phyloP scores from a whole-genome alignment of 208 protist genomes.

The Acanthamoeba royreba region DNA sequence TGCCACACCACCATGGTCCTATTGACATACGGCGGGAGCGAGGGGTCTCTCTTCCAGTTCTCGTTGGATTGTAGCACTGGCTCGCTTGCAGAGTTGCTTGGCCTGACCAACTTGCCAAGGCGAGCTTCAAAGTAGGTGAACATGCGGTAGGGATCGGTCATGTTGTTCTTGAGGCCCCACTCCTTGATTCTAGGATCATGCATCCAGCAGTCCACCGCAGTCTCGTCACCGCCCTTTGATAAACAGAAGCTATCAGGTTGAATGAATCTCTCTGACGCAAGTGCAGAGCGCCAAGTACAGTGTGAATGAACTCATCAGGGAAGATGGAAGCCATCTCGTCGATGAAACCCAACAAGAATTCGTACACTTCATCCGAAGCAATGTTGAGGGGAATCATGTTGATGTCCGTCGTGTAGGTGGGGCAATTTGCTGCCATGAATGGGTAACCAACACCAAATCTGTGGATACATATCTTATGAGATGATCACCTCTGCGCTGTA shows the following conservation, averaged over 20 bases:
- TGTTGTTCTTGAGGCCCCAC: not conserved
- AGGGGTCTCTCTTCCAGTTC: not conserved
- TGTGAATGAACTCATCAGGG: not conserved
- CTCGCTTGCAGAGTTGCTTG: no score
- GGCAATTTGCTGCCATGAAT: not conserved
- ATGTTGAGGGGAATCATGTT: not conserved
- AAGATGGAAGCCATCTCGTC: not conserved
- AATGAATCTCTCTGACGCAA: no score
- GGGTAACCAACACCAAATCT: not conserved
- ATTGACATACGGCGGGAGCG: not conserved
- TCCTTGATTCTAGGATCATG: not conserved
- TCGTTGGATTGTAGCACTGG: no score
- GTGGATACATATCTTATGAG: no score
- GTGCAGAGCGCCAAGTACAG: not conserved
- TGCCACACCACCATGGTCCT: conserved; percentile 15
- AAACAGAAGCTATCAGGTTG: no score
- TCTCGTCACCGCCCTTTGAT: not conserved
- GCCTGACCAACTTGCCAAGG: not conserved
- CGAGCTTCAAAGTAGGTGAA: not conserved
- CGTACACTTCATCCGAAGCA: not conserved
- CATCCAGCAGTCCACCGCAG: not conserved
- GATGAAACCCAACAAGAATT: not conserved
- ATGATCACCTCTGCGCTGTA: no score
- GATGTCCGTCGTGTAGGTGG: not conserved
- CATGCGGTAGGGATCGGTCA: not conserved